These are phyloP conservation scores for Phyllosticta citriasiana DNA, from an alignment of 2,329 filamentous ascomycete genomes.

Conservation along the genomic window DNA sequence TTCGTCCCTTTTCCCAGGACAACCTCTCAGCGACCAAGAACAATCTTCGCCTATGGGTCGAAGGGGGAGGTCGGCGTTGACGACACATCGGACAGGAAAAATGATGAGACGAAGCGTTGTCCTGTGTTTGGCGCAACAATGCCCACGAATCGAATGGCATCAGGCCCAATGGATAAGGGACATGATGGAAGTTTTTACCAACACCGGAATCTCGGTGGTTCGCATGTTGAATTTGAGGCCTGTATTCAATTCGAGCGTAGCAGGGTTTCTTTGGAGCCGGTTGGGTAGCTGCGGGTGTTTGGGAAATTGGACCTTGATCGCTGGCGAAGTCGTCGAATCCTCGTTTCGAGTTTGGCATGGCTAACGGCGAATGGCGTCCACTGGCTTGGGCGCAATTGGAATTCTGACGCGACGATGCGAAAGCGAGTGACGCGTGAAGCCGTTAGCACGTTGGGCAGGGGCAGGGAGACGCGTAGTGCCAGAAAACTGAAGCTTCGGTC, in stretches of 20 bases:
- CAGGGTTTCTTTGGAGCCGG: neutral
- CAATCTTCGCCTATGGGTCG: constrained; percentile 19
- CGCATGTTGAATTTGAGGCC: constrained; percentile 11
- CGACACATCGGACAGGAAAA: constrained; percentile 16
- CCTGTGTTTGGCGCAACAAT: constrained; percentile 14
- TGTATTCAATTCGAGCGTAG: neutral
- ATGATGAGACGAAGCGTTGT: constrained; percentile 1
- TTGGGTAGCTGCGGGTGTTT: neutral
- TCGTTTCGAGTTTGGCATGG: neutral
- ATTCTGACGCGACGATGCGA: neutral
- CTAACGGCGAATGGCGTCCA: neutral
- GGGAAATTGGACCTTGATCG: neutral
- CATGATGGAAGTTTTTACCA: constrained; percentile 18
- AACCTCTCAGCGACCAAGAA: constrained; percentile 22
- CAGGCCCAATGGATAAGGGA: constrained; percentile 18
- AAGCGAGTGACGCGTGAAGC: neutral
- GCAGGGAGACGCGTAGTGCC: neutral
- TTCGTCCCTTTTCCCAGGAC: constrained; percentile 15
- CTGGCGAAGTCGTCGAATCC: neutral
- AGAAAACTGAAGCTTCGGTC: constrained; percentile 1
- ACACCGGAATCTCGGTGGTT: constrained; percentile 17
- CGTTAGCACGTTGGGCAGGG: neutral
- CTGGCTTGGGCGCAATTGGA: neutral
- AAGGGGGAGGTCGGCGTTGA: constrained; percentile 11
- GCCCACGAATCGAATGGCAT: constrained; percentile 19